phyloP scores from a whole-genome alignment of 1,139 yeast genomes.

The Taphrina communis region DNA sequence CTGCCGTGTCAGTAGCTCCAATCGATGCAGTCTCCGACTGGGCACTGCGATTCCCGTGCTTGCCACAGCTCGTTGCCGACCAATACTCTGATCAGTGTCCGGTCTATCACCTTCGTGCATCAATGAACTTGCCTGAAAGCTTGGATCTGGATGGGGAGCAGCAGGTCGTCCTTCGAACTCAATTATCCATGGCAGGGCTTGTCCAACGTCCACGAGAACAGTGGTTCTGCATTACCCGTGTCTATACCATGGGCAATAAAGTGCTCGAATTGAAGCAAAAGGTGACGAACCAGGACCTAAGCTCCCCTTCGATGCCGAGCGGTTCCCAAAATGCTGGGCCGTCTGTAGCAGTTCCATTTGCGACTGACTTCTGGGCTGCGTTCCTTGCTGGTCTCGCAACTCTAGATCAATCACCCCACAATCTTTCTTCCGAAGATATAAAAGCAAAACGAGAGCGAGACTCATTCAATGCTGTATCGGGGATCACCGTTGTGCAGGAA shows the following conservation, averaged over 20 bases:
- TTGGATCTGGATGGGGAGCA: conserved; percentile 37
- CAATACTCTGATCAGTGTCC: conserved; percentile 28
- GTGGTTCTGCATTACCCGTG: conserved; percentile 41
- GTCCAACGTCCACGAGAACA: conserved; percentile 30
- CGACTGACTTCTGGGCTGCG: conserved; percentile 43
- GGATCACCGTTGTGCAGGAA: conserved; percentile 36
- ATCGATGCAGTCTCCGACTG: conserved; percentile 40
- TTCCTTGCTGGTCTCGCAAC: conserved; percentile 41
- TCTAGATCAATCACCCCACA: conserved; percentile 11
- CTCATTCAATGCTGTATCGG: conserved; percentile 27
- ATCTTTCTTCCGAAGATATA: conserved; percentile 9
- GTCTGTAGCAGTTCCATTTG: conserved; percentile 39
- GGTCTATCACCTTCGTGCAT: conserved; percentile 36
- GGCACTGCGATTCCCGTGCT: conserved; percentile 39
- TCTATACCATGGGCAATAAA: conserved; percentile 39
- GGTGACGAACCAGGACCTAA: conserved; percentile 24
- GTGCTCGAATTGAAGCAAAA: conserved; percentile 40
- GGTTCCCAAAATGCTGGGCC: conserved; percentile 16
- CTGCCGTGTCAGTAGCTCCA: conserved; percentile 17
- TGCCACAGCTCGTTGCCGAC: conserved; percentile 34
- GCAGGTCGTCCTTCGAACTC: conserved; percentile 38
- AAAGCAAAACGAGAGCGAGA: conserved; percentile 25
- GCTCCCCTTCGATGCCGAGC: neutral
- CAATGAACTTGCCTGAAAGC: conserved; percentile 27
- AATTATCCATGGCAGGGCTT: conserved; percentile 25